Base-by-base conservation (phyloP, 805 yeast genomes). In the Teunomyces gatunensis region DNA sequence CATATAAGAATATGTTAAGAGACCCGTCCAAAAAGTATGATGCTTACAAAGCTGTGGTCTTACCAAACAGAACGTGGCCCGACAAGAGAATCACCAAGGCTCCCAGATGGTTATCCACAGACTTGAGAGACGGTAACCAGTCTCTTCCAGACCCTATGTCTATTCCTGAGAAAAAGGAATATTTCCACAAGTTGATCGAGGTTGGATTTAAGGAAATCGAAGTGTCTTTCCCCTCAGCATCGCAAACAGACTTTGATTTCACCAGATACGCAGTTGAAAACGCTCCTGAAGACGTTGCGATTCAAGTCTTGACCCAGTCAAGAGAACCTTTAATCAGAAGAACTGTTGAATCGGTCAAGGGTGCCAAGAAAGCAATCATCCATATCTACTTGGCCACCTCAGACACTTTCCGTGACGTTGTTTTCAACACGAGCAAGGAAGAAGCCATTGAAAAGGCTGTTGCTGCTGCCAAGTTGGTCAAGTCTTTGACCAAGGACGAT, bases 121-220 rank as follows among this genome's bases (percentile, higher is more conserved):
- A 85, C 65, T 73, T 85, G 53, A 78, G 92, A 72, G 92, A 85
- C 60, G 92, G 92, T 53, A 85, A 85, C 68, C 92, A 85, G 64
- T 81, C 90, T 15, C 73, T 85, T 48, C 92, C 92, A 23, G 92
- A 85, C 68, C 92, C 92, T 25, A 85, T 85, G 92, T 75, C 85
- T 7, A 79, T 85, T 12, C 82, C 75, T 44, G 87, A 85, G 65
- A 85, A 85, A 68, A 84, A 84, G 60, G 84, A 80, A 58, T 85
- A 85, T 63, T 85, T 85, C 74, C 83, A 83, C 57, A 85, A 85
- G 65, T 72, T 85, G 55, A 57, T 85, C 6, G 88, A 85, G 48
- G 72, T 85, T 48, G 92, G 92, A 1, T 85, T 85, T 71, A 85
- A 85, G 61, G 92, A 85, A 69, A 85, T 85, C 57, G 92, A 85